Evolutionary conservation across 108 stramenopile genomes (phyloP), one percentile per base, ranked within the genome.

Genomic region (Nitzschia sp.): DNA sequence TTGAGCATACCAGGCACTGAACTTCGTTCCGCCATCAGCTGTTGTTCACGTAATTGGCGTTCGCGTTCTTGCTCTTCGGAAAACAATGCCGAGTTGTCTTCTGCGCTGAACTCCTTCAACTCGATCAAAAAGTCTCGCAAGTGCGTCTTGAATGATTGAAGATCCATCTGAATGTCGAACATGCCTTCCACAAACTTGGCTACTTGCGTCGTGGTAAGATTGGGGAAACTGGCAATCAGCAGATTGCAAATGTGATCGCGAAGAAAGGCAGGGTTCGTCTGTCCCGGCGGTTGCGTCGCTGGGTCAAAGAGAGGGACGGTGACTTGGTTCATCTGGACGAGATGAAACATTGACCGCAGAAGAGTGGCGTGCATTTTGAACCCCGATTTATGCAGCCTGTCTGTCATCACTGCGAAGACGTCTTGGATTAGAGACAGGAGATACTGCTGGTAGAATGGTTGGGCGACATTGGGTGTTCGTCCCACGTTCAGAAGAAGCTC

Each of bases 331-430:
- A 77, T 84, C 77, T 98, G 91, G 17, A 98, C 93, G 24, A 98
- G 70, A 62, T 97, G 95, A 78, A 98, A 98, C 92, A 98, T 96
- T 45, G 91, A 84, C 57, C 95, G 92, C 45, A 99, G 83, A 13
- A 99, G 85, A 23, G 96, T 96, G 17, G 98, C 95, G 76, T 99
- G 99, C 96, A 98, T 96, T 81, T 94, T 95, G 83, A 99, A 98
- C 15, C 97, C 97, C 15, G 93, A 94, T 82, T 98, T 98, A 80
- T 99, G 99, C 29, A 98, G 84, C 15, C 98, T 85, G 72, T 99
- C 99, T 17, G 99, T 99, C 91, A 99, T 91, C 6, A 98, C 98
- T 18, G 94, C 94, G 63, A 99, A 95, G 19, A 99, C 90, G 68
- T 98, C 97, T 79, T 96, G 96, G 59, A 98, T 97, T n/a, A 99